phyloP scores from a whole-genome alignment of 305 asterid species.

The Fraxinus nigra region DNA sequence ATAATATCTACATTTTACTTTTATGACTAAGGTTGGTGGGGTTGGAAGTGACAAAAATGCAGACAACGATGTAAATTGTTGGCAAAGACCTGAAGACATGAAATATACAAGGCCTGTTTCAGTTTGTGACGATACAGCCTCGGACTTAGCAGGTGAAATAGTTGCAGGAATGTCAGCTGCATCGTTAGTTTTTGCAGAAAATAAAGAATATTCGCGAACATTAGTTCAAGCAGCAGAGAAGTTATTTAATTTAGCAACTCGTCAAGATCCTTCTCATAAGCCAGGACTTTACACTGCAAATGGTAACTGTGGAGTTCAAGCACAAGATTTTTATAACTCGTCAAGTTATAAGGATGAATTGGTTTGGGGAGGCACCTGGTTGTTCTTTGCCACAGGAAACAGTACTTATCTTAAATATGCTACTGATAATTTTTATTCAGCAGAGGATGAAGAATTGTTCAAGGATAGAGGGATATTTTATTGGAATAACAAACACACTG shows the following conservation, averaged over 20 bases:
- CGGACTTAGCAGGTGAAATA: constrained; percentile 60
- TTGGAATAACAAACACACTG: constrained; percentile 56
- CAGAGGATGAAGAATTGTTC: constrained; percentile 41
- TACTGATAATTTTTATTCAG: constrained; percentile 35
- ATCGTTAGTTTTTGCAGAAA: constrained; percentile 41
- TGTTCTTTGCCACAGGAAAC: constrained; percentile 58
- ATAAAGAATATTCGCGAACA: constrained; percentile 29
- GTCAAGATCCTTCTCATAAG: constrained; percentile 25
- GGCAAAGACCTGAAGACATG: constrained; percentile 71
- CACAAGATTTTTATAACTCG: constrained; percentile 42
- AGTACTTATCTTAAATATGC: constrained; percentile 41
- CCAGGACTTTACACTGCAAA: constrained; percentile 36
- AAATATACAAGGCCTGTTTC: constrained; percentile 45
- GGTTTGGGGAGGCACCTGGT: constrained; percentile 59
- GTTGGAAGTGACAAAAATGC: constrained; percentile 14
- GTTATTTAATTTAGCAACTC: constrained; percentile 31
- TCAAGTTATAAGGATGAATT: constrained; percentile 49
- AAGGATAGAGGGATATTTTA: constrained; percentile 40
- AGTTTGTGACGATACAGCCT: constrained; percentile 38
- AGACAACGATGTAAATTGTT: constrained; percentile 41
- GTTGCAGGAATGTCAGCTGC: constrained; percentile 61
- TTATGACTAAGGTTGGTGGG: constrained; percentile 41
- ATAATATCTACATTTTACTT: not conserved
- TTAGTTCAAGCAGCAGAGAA: constrained; percentile 39
- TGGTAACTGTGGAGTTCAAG: constrained; percentile 45